Conservation (phyloP, 1,139 yeast genomes). For the Tardiomyces blankii region DNA sequence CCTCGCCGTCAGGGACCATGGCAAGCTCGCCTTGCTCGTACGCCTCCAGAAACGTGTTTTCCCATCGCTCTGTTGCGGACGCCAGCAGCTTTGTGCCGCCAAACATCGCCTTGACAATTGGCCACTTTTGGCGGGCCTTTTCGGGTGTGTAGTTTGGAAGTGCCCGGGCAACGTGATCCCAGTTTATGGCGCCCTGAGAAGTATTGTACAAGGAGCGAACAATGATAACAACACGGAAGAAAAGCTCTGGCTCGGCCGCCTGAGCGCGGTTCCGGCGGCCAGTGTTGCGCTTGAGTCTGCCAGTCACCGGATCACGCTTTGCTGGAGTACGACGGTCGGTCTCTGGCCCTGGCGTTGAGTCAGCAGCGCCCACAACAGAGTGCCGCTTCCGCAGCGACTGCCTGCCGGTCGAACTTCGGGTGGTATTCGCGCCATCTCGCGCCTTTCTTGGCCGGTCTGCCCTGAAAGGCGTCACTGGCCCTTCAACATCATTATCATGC, state of each 20-base stretch:
- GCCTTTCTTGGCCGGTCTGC: too few relatives aligned
- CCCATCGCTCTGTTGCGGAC: conserved; percentile 49
- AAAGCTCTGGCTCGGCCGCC: conserved; percentile 32
- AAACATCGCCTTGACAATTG: conserved; percentile 40
- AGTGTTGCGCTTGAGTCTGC: background rate
- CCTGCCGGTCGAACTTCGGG: too few relatives aligned
- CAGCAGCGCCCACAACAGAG: too few relatives aligned
- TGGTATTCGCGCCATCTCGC: too few relatives aligned
- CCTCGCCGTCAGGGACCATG: conserved; percentile 1
- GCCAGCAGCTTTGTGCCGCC: conserved; percentile 44
- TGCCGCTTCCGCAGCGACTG: too few relatives aligned
- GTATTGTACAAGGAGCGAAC: conserved; percentile 42
- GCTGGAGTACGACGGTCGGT: background rate
- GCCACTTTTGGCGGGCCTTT: conserved; percentile 47
- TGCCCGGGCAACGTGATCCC: conserved; percentile 41
- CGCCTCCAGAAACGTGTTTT: conserved; percentile 40
- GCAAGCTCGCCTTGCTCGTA: conserved; percentile 38
- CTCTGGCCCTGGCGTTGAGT: too few relatives aligned
- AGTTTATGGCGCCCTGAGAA: conserved; percentile 36
- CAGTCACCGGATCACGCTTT: background rate
- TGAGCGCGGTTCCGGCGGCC: background rate
- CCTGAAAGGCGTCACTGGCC: too few relatives aligned
- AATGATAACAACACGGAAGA: conserved; percentile 53
- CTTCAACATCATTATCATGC: too few relatives aligned
- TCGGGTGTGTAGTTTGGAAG: conserved; percentile 32